Conservation (phyloP, 495 filamentous ascomycete genomes). For the Penicillium cosmopolitanum region DNA sequence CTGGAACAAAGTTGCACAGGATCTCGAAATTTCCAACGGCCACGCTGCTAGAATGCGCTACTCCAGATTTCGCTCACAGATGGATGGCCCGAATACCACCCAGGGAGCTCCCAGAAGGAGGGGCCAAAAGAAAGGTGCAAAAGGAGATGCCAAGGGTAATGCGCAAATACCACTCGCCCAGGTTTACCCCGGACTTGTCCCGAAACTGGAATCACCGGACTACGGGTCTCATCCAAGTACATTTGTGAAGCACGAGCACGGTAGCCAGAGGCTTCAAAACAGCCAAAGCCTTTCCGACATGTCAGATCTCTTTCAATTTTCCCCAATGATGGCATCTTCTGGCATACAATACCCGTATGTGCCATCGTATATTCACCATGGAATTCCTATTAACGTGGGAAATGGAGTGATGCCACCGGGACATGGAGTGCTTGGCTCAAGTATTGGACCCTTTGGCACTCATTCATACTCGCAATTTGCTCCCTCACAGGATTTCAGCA, state of each 20-base stretch:
- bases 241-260: neutral
- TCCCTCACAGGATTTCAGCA: neutral
- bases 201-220: neutral
- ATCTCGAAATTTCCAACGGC: slow-evolving; percentile 72
- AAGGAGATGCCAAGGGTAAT: slow-evolving; percentile 1
- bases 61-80: slow-evolving; percentile 66
- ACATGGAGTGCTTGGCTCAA: neutral
- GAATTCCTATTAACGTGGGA: neutral
- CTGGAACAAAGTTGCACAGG: slow-evolving; percentile 68
- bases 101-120: slow-evolving; percentile 22
- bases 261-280: neutral
- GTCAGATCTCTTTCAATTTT: neutral
- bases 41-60: slow-evolving; percentile 84
- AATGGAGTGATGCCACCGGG: neutral
- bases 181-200: neutral
- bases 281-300: neutral
- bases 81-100: slow-evolving; percentile 49
- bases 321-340: neutral
- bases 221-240: neutral
- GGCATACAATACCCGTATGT: neutral
- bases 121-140: slow-evolving; percentile 15
- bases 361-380: neutral
- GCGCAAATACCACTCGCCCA: neutral
- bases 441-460: neutral
- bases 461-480: neutral